These are phyloP conservation scores for Basidiobolus meristosporus DNA, from an alignment of 371 early-diverging fungal species.

Conservation along the genomic window DNA sequence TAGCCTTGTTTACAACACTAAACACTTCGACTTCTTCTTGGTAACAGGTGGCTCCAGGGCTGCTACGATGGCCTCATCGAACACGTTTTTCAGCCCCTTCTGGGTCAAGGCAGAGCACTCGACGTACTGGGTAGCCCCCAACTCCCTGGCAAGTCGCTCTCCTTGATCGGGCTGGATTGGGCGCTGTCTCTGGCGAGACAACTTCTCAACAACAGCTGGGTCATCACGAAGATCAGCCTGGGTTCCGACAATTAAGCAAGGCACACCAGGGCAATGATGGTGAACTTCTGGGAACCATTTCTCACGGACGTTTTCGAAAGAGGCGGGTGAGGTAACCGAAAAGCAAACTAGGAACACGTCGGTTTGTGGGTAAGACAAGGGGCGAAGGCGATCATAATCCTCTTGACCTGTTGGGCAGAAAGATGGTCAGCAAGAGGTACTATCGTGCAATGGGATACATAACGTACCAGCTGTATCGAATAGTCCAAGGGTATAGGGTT, in stretches of 20 bases:
- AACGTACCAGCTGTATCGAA: constrained; percentile 94
- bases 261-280: constrained; percentile 88
- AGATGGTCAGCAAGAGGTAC: background rate
- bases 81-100: constrained; percentile 93
- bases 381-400: constrained; percentile 90
- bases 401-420: constrained; percentile 58
- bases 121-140: constrained; percentile 80
- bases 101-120: constrained; percentile 98
- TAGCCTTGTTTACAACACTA: constrained; percentile 29
- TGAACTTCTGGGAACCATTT: constrained; percentile 93
- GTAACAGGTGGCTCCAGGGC: constrained; percentile 64
- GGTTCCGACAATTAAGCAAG: constrained; percentile 92
- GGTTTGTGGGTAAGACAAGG: constrained; percentile 86
- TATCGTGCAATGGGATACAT: no score
- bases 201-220: constrained; percentile 65
- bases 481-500: constrained; percentile 82
- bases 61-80: constrained; percentile 94
- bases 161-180: constrained; percentile 85
- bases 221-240: constrained; percentile 96
- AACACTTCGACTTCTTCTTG: constrained; percentile 36
- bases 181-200: constrained; percentile 68
- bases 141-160: constrained; percentile 73
- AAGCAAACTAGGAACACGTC: constrained; percentile 89
- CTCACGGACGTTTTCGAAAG: constrained; percentile 78
- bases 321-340: constrained; percentile 71